Conservation (phyloP, 306 rosid genomes). For the Vicia villosa region DNA sequence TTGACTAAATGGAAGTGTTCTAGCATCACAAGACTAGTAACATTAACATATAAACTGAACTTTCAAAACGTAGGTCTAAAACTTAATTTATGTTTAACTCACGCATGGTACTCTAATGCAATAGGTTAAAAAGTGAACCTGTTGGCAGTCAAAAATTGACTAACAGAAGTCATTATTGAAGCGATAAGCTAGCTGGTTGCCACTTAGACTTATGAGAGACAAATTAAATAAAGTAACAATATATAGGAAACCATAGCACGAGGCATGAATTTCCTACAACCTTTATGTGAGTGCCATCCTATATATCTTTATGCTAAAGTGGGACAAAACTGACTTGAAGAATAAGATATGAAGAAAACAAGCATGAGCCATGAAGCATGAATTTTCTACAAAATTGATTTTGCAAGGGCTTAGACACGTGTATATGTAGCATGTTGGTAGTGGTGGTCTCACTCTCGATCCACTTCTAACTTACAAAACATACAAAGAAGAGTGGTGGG, state of each 20-base stretch:
- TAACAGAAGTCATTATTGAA: slow-evolving; percentile 24
- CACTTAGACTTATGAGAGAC: slow-evolving; percentile 34
- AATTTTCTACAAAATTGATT: slow-evolving; percentile 28
- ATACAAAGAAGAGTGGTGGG: slow-evolving; percentile 22
- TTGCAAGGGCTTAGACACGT: slow-evolving; percentile 43
- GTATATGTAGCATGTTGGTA: slow-evolving; percentile 3
- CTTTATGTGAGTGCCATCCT: slow-evolving; percentile 33
- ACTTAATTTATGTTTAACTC: not conserved
- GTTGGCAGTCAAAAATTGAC: slow-evolving; percentile 32
- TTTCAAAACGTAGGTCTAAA: slow-evolving; percentile 2
- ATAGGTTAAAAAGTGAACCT: not conserved
- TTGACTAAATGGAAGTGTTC: slow-evolving; percentile 2
- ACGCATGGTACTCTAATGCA: not conserved
- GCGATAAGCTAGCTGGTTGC: slow-evolving; percentile 48
- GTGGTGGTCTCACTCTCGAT: slow-evolving; percentile 2
- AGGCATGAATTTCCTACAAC: no score
- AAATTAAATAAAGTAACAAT: not conserved
- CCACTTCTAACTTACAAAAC: slow-evolving; percentile 13
- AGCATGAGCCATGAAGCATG: slow-evolving; percentile 11
- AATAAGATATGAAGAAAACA: slow-evolving; percentile 18
- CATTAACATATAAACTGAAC: not conserved
- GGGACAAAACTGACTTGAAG: slow-evolving; percentile 35
- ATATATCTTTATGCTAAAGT: slow-evolving; percentile 24
- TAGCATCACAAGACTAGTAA: not conserved
- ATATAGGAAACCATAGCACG: no score